These are phyloP conservation scores for Russula sp. DNA, from an alignment of 768 basidiomycete genomes.

Conservation along the genomic window DNA sequence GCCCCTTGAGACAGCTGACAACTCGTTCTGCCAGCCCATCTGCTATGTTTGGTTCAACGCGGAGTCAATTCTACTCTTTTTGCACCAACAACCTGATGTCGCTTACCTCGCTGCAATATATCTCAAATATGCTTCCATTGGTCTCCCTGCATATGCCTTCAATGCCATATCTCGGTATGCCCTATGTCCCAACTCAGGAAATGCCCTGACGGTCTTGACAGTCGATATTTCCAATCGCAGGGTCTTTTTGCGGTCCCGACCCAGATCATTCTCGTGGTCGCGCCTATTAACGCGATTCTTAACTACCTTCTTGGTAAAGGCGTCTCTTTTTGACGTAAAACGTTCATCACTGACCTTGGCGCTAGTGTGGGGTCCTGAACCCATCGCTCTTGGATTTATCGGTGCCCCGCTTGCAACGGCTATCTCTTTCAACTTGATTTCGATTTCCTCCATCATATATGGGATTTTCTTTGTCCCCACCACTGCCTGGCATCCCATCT, in stretches of 20 bases:
- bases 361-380: slow-evolving; percentile 76
- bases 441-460: slow-evolving; percentile 57
- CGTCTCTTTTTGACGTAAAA: slow-evolving; percentile 1
- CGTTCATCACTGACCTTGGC: slow-evolving; percentile 12
- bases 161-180: slow-evolving; percentile 52
- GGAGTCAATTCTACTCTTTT: slow-evolving; percentile 69
- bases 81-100: slow-evolving; percentile 82
- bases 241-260: slow-evolving; percentile 85
- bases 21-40: slow-evolving; percentile 45
- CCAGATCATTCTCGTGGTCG: slow-evolving; percentile 73
- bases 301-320: slow-evolving; percentile 77
- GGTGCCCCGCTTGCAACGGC: slow-evolving; percentile 92
- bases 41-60: slow-evolving; percentile 77
- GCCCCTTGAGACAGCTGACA: background rate
- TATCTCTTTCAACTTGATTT: slow-evolving; percentile 84
- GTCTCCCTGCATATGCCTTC: slow-evolving; percentile 72
- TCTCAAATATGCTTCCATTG: slow-evolving; percentile 70
- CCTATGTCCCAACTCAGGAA: background rate
- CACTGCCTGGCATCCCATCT: slow-evolving; percentile 82
- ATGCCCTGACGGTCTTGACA: slow-evolving; percentile 30
- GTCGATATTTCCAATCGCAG: slow-evolving; percentile 82
- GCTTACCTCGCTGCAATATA: slow-evolving; percentile 74
- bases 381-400: slow-evolving; percentile 80
- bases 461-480: slow-evolving; percentile 58
- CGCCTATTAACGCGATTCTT: slow-evolving; percentile 79